A percentile compares a stretch with the other conserved stretches of the same genome.
phyloP scores from a whole-genome alignment of 345 rosid species.

The Gossypium turneri region DNA sequence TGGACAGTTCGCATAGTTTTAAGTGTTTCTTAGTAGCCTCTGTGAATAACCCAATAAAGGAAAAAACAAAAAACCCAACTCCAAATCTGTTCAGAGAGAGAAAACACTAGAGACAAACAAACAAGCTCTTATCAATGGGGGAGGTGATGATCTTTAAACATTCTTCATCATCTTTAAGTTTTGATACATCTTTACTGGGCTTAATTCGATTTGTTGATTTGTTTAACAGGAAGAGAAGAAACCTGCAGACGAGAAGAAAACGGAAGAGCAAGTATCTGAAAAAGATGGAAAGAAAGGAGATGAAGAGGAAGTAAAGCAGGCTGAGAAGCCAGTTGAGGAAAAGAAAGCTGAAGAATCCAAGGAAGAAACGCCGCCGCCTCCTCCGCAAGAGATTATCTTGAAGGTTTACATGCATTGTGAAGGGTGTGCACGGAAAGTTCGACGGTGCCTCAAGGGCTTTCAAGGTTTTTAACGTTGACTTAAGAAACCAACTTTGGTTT shows the following conservation, averaged over 20 bases:
- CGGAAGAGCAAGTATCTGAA: constrained; percentile 36
- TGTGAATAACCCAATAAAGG: background rate
- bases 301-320: constrained; percentile 36
- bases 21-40: background rate
- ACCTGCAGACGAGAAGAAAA: constrained; percentile 24
- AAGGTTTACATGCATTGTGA: constrained; percentile 95
- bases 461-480: constrained; percentile 38
- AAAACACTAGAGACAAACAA: background rate
- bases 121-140: constrained; percentile 39
- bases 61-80: background rate
- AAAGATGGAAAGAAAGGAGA: constrained; percentile 37
- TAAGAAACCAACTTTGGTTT: background rate
- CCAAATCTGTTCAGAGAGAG: background rate
- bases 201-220: background rate
- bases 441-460: constrained; percentile 68
- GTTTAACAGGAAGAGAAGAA: constrained; percentile 54
- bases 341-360: constrained; percentile 40
- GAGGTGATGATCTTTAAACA: constrained; percentile 37
- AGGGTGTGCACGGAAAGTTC: constrained; percentile 92
- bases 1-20: background rate
- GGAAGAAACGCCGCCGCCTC: constrained; percentile 28
- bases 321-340: constrained; percentile 33
- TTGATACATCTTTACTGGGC: background rate
- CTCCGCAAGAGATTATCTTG: constrained; percentile 64
- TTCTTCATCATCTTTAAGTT: background rate